Evolutionary conservation across 257 asterid genomes (phyloP).

Genomic region (Henckelia pumila): DNA sequence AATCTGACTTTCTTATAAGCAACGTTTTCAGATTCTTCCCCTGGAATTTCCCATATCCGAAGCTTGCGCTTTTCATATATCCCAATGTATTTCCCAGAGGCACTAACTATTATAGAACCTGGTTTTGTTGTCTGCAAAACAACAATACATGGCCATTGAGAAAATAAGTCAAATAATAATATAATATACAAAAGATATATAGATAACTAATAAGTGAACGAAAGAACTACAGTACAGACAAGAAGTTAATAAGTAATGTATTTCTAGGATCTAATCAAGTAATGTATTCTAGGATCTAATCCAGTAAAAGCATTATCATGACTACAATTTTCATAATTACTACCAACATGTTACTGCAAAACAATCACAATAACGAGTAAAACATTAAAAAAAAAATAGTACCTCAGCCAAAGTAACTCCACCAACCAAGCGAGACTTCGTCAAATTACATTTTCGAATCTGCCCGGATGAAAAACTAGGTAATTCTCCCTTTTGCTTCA

Average conservation of each 20-base stretch:
- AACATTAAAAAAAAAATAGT: slow-evolving; percentile 14
- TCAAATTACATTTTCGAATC: slow-evolving; percentile 67
- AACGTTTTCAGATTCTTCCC: slow-evolving; percentile 51
- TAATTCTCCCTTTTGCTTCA: slow-evolving; percentile 28
- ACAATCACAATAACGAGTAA: slow-evolving; percentile 8
- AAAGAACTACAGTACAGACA: not conserved
- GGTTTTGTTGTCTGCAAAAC: slow-evolving; percentile 51
- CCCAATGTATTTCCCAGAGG: slow-evolving; percentile 70
- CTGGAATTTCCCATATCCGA: slow-evolving; percentile 80
- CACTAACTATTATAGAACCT: slow-evolving; percentile 45
- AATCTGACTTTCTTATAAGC: slow-evolving; percentile 50
- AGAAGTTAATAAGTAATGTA: not conserved
- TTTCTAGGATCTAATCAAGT: not conserved
- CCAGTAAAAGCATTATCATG: not conserved
- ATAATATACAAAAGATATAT: not conserved
- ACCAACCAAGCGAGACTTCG: slow-evolving; percentile 58
- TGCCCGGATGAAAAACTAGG: slow-evolving; percentile 33
- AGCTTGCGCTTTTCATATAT: slow-evolving; percentile 55
- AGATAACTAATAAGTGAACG: not conserved
- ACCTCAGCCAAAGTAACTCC: slow-evolving; percentile 78
- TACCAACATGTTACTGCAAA: not conserved
- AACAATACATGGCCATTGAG: slow-evolving; percentile 14
- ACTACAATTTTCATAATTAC: not conserved
- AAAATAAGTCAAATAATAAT: slow-evolving; percentile 4
- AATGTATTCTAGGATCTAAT: not conserved